Conservation (phyloP, 805 yeast species). For the Teunomyces lycoperdinae region DNA sequence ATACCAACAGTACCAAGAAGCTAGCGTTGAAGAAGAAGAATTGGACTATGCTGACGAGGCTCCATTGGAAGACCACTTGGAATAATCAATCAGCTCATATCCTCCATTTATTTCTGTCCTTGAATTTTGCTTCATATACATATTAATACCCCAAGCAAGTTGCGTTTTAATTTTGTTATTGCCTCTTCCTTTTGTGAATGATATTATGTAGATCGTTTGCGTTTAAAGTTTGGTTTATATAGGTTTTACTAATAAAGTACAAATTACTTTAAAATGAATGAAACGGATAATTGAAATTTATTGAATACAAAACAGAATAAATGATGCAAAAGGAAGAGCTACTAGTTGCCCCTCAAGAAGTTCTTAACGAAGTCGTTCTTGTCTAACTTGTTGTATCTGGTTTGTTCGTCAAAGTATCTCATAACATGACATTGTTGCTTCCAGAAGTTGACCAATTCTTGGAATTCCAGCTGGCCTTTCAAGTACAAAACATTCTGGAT, state of each 20-base stretch:
- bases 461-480: conserved; percentile 90
- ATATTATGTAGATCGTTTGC: conserved; percentile 2
- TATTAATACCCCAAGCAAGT: conserved; percentile 6
- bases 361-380: conserved; percentile 66
- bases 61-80: conserved; percentile 53
- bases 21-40: conserved; percentile 72
- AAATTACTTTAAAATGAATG: neutral
- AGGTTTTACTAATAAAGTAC: conserved; percentile 4
- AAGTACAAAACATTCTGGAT: conserved; percentile 67
- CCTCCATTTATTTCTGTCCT: conserved; percentile 8
- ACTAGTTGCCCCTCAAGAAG: conserved; percentile 61
- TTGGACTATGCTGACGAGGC: conserved; percentile 67
- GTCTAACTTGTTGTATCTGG: conserved; percentile 51
- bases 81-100: conserved; percentile 17
- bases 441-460: conserved; percentile 86
- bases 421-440: conserved; percentile 82
- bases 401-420: conserved; percentile 74
- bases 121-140: conserved; percentile 11
- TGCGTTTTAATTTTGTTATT: conserved; percentile 3
- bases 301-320: conserved; percentile 1
- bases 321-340: conserved; percentile 1
- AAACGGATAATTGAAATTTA: neutral
- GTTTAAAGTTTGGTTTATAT: conserved; percentile 2
- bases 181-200: conserved; percentile 2
- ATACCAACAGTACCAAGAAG: conserved; percentile 89